phyloP scores from a whole-genome alignment of 2,329 filamentous ascomycete genomes.

The Verticillium alfalfae region DNA sequence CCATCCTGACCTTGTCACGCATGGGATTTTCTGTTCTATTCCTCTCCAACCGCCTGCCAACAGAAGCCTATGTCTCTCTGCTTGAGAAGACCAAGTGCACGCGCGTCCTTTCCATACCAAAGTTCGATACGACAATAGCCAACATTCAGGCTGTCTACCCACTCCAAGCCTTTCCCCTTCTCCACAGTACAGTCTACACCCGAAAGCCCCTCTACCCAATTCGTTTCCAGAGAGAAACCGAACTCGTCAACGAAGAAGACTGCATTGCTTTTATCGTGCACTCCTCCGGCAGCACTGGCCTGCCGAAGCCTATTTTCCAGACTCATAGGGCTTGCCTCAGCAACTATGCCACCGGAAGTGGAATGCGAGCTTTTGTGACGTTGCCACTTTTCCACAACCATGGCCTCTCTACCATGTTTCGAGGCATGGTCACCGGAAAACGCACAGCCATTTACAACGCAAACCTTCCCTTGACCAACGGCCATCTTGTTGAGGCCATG shows the following conservation, averaged over 20 bases:
- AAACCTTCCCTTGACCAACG: constrained; percentile 40
- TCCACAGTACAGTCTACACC: constrained; percentile 4
- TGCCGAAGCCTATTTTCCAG: constrained; percentile 50
- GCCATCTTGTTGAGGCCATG: constrained; percentile 33
- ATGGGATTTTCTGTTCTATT: constrained; percentile 48
- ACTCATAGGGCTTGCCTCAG: constrained; percentile 39
- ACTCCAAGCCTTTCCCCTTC: constrained; percentile 6
- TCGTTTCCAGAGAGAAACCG: neutral
- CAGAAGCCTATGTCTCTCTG: constrained; percentile 41
- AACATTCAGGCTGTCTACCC: constrained; percentile 7
- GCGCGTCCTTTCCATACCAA: constrained; percentile 10
- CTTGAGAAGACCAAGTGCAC: constrained; percentile 33
- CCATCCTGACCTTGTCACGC: constrained; percentile 44
- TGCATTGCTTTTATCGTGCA: constrained; percentile 22
- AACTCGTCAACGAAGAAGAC: constrained; percentile 18
- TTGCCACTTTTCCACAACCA: constrained; percentile 47
- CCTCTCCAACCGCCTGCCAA: constrained; percentile 47
- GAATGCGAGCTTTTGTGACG: constrained; percentile 36
- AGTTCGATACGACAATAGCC: constrained; percentile 1
- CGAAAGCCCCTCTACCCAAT: neutral
- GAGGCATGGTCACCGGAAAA: constrained; percentile 38
- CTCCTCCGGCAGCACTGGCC: constrained; percentile 43
- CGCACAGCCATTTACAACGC: constrained; percentile 42
- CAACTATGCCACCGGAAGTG: constrained; percentile 37
- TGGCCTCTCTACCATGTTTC: constrained; percentile 41